phyloP scores from a whole-genome alignment of 192 early-diverging fungal species.

The Chytriomyces hyalinus region DNA sequence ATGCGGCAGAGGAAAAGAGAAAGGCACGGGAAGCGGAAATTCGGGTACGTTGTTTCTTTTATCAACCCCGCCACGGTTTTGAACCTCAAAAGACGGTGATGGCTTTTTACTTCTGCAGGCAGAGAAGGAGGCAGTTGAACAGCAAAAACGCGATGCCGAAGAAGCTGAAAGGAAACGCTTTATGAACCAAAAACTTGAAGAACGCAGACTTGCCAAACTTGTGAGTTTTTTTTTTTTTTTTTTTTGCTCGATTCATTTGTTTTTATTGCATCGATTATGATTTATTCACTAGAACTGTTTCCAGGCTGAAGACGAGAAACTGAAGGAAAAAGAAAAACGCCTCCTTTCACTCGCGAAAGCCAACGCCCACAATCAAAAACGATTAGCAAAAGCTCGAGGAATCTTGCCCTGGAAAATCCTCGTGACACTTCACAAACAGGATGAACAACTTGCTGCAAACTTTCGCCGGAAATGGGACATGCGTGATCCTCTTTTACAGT shows the following conservation, averaged over 20 bases:
- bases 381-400: neutral
- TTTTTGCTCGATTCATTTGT: neutral
- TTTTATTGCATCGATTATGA: neutral
- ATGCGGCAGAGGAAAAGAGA: conserved; percentile 8
- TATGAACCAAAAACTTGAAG: conserved; percentile 13
- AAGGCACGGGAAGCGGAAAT: neutral
- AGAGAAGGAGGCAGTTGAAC: neutral
- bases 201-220: neutral
- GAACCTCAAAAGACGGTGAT: too few species aligned
- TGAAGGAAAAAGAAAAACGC: neutral
- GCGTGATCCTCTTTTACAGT: neutral
- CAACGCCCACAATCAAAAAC: neutral
- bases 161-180: conserved; percentile 2
- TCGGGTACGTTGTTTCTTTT: neutral
- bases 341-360: neutral
- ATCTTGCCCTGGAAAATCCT: neutral
- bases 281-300: neutral
- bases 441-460: neutral
- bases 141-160: neutral
- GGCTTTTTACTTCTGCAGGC: neutral
- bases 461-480: conserved; percentile 11
- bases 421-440: conserved; percentile 2
- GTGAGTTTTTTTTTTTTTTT: neutral
- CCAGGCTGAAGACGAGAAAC: conserved; percentile 15
- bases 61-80: too few species aligned